A percentile compares a stretch with the other conserved stretches of the same genome.
phyloP scores from a whole-genome alignment of 2,329 filamentous ascomycete genomes.

The Phoma sp. region DNA sequence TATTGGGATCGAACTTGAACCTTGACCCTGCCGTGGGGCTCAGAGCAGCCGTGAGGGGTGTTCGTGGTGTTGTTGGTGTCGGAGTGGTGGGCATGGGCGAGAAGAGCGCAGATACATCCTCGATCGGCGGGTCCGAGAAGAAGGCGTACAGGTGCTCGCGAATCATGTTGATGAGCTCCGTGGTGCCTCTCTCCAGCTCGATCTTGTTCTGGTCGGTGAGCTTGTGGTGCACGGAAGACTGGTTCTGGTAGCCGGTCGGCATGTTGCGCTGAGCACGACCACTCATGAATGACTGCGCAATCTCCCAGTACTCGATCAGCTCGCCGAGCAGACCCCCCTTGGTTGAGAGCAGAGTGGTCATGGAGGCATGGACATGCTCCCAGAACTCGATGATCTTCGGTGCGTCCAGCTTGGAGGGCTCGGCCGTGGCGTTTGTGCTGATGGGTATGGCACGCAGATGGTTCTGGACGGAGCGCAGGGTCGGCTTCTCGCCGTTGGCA shows the following conservation, averaged over 20 bases:
- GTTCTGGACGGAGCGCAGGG: conserved; percentile 71
- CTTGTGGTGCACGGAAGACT: conserved; percentile 81
- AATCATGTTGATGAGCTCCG: conserved; percentile 84
- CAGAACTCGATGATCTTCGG: conserved; percentile 86
- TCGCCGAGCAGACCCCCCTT: conserved; percentile 85
- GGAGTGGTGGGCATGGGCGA: conserved; percentile 79
- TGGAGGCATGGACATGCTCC: conserved; percentile 82
- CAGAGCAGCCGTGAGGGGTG: conserved; percentile 62
- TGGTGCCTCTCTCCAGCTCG: conserved; percentile 77
- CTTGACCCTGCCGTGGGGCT: conserved; percentile 71
- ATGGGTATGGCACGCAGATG: conserved; percentile 78
- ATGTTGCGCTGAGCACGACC: conserved; percentile 82
- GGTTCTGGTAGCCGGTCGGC: conserved; percentile 80
- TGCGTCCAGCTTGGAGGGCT: conserved; percentile 72
- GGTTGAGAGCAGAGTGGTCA: conserved; percentile 76
- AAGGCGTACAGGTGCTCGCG: conserved; percentile 81
- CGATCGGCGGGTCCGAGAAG: conserved; percentile 86
- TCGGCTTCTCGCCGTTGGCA: conserved; percentile 75
- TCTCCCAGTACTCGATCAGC: conserved; percentile 93
- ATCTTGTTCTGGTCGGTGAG: conserved; percentile 74
- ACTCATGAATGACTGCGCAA: conserved; percentile 85
- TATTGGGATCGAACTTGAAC: conserved; percentile 81
- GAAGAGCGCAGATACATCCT: conserved; percentile 87
- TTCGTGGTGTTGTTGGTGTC: conserved; percentile 65
- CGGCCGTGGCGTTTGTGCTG: conserved; percentile 64